A percentile compares a stretch with the other conserved stretches of the same genome.
Evolutionary conservation across 1,139 yeast genomes (phyloP).

Genomic region (Kodamaea suecica): DNA sequence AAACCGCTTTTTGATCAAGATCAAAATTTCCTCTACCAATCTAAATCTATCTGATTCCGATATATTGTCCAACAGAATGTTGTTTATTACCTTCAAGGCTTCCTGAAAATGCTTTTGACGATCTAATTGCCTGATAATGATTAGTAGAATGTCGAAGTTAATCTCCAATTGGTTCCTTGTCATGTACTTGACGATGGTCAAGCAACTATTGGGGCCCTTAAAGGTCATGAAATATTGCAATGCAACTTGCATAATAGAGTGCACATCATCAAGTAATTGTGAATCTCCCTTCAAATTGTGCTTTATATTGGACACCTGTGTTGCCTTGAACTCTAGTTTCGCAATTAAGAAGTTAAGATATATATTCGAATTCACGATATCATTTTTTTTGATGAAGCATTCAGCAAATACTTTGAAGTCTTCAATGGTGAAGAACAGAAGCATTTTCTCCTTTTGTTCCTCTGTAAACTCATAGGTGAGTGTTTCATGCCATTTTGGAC

Average conservation of each 20-base stretch:
- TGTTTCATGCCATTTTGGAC: slow-evolving; percentile 40
- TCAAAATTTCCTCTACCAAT: slow-evolving; percentile 32
- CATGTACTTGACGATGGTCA: slow-evolving; percentile 35
- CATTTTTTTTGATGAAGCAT: slow-evolving; percentile 24
- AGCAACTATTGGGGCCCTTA: slow-evolving; percentile 34
- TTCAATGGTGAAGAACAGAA: slow-evolving; percentile 27
- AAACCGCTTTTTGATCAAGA: slow-evolving; percentile 30
- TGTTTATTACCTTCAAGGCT: slow-evolving; percentile 35
- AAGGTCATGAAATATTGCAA: slow-evolving; percentile 37
- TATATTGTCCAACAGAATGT: slow-evolving; percentile 25
- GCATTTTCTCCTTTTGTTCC: slow-evolving; percentile 27
- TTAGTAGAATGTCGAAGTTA: slow-evolving; percentile 23
- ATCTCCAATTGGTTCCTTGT: slow-evolving; percentile 26
- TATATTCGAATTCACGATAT: slow-evolving; percentile 32
- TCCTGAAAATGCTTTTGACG: slow-evolving; percentile 31
- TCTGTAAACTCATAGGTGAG: slow-evolving; percentile 17
- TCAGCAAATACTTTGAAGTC: slow-evolving; percentile 26
- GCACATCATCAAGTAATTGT: slow-evolving; percentile 22
- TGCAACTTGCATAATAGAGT: slow-evolving; percentile 26
- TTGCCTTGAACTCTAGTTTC: slow-evolving; percentile 31
- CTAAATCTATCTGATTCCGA: slow-evolving; percentile 16
- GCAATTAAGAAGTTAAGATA: slow-evolving; percentile 36
- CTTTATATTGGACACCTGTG: slow-evolving; percentile 8
- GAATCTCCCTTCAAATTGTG: slow-evolving; percentile 14
- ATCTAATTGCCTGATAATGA: slow-evolving; percentile 30